Conservation (phyloP, 768 basidiomycete genomes). For the Boletellus ananiceps region DNA sequence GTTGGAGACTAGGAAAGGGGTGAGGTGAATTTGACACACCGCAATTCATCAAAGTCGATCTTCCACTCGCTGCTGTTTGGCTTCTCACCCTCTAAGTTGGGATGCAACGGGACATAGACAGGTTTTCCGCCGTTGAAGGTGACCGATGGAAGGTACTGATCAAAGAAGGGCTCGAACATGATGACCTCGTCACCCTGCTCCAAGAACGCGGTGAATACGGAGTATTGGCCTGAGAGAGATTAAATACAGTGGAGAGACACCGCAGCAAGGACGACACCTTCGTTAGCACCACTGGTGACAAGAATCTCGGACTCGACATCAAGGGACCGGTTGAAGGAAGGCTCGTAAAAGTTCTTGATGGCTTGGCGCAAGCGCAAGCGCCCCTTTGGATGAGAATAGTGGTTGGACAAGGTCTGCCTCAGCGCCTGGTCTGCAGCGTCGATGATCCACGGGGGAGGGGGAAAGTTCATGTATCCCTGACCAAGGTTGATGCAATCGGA, state of each 20-base stretch:
- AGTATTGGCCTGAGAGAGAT: slow-evolving; percentile 65
- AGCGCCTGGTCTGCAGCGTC: slow-evolving; percentile 71
- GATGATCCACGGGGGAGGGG: slow-evolving; percentile 76
- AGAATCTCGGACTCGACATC: slow-evolving; percentile 86
- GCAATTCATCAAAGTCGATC: slow-evolving; percentile 84
- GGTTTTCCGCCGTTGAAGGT: slow-evolving; percentile 93
- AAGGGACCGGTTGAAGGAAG: slow-evolving; percentile 62
- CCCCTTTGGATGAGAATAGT: slow-evolving; percentile 91
- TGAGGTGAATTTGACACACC: slow-evolving; percentile 38
- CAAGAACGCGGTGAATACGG: slow-evolving; percentile 88
- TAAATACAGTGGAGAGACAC: slow-evolving; percentile 1
- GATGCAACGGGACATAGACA: slow-evolving; percentile 93
- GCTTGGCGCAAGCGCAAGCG: slow-evolving; percentile 84
- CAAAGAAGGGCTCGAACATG: slow-evolving; percentile 98
- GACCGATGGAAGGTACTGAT: slow-evolving; percentile 90
- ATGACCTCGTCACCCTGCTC: slow-evolving; percentile 95
- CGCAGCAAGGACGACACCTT: slow-evolving; percentile 50
- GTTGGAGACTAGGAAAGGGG: slow-evolving; percentile 1
- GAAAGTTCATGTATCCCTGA: slow-evolving; percentile 92
- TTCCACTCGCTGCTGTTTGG: slow-evolving; percentile 78
- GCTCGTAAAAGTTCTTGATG: slow-evolving; percentile 73
- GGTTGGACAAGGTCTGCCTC: slow-evolving; percentile 58
- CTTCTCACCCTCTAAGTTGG: slow-evolving; percentile 51
- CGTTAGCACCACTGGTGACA: slow-evolving; percentile 95
- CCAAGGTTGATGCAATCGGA: slow-evolving; percentile 93